These are phyloP conservation scores for Phytophthora ramorum DNA, from an alignment of 352 stramenopile species.

Conservation along the genomic window DNA sequence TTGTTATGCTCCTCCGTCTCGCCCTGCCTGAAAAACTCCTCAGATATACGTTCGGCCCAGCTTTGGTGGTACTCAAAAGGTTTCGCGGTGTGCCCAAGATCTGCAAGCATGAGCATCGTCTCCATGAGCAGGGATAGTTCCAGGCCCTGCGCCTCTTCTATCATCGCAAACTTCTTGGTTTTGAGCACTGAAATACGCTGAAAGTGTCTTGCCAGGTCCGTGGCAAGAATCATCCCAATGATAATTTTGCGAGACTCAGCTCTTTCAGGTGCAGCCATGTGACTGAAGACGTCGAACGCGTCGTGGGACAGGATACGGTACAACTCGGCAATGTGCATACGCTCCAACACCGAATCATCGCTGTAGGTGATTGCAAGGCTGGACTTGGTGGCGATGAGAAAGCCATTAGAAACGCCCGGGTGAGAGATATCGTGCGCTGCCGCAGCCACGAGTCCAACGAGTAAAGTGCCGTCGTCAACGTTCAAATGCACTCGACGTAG, in stretches of 20 bases:
- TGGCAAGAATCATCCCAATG: constrained; percentile 83
- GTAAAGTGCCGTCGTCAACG: constrained; percentile 58
- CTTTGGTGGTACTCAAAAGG: constrained; percentile 66
- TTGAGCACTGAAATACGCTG: constrained; percentile 76
- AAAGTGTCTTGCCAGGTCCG: constrained; percentile 79
- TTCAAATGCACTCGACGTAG: constrained; percentile 64
- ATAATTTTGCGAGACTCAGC: constrained; percentile 69
- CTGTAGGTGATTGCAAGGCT: constrained; percentile 94
- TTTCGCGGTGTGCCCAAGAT: constrained; percentile 72
- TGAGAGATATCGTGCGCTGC: constrained; percentile 94
- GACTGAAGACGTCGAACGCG: constrained; percentile 67
- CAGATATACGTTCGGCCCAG: constrained; percentile 69
- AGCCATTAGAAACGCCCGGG: constrained; percentile 92
- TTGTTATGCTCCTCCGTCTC: constrained; percentile 65
- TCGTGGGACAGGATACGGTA: constrained; percentile 71
- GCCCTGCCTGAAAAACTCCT: constrained; percentile 75
- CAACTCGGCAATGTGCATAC: constrained; percentile 75
- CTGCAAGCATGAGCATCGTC: constrained; percentile 75
- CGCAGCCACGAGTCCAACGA: constrained; percentile 82
- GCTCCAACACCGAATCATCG: constrained; percentile 88
- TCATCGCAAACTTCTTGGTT: constrained; percentile 66
- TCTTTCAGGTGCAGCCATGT: constrained; percentile 43
- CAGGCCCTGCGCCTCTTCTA: constrained; percentile 51
- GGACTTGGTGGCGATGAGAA: constrained; percentile 88
- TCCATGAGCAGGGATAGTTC: constrained; percentile 76